phyloP scores from a whole-genome alignment of 169 alveolate genomes.

The Plasmodium blacklocki region DNA sequence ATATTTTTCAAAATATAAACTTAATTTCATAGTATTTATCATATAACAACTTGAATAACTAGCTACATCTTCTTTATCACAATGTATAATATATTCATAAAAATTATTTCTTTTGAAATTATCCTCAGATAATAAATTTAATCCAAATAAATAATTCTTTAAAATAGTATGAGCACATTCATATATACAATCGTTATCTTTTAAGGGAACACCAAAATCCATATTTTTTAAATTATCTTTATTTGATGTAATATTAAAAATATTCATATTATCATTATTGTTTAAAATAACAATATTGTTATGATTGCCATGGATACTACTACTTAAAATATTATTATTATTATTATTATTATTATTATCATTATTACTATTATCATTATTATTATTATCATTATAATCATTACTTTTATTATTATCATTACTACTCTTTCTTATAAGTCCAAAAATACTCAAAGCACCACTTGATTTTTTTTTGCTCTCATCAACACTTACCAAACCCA shows the following conservation, averaged over 20 bases:
- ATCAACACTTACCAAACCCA: not conserved
- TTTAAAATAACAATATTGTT: not conserved
- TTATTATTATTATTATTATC: too few species aligned
- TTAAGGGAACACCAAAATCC: not conserved
- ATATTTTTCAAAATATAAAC: slow-evolving; percentile 1
- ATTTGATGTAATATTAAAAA: not conserved
- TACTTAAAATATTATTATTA: not conserved
- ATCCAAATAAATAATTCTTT: slow-evolving; percentile 53
- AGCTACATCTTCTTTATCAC: slow-evolving; percentile 6
- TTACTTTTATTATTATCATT: too few species aligned
- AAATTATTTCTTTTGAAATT: slow-evolving; percentile 36
- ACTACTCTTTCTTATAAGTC: too few species aligned
- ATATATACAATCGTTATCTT: not conserved
- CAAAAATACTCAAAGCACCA: too few species aligned
- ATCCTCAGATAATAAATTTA: slow-evolving; percentile 37
- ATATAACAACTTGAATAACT: slow-evolving; percentile 19
- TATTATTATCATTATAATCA: not conserved
- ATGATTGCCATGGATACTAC: not conserved
- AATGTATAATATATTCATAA: slow-evolving; percentile 35
- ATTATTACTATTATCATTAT: not conserved
- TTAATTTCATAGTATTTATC: slow-evolving; percentile 28
- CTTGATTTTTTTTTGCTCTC: too few species aligned
- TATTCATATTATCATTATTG: slow-evolving; percentile 7
- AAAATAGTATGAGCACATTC: slow-evolving; percentile 31
- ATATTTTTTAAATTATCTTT: not conserved